Conservation (phyloP, 768 basidiomycete genomes). For the Pholiota conissans region DNA sequence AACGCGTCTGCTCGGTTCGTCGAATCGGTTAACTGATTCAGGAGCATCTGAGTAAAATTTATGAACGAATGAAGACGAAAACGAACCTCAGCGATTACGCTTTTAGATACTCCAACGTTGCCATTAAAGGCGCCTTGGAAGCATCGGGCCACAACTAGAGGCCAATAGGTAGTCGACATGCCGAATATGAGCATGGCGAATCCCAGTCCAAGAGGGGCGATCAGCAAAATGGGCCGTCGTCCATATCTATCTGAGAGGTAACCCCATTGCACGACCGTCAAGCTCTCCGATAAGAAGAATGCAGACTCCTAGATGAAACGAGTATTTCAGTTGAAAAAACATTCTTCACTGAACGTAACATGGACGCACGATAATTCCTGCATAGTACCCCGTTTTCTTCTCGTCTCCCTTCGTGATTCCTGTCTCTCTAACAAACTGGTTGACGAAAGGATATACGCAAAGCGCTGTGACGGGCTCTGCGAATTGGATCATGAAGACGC, state of each 20-base stretch:
- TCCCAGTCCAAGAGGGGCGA: conserved; percentile 40
- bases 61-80: not conserved
- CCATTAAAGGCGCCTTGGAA: conserved; percentile 41
- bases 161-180: conserved; percentile 37
- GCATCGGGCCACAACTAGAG: conserved; percentile 26
- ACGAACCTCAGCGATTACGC: conserved; percentile 44
- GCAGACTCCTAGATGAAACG: conserved; percentile 35
- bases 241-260: conserved; percentile 43
- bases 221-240: conserved; percentile 40
- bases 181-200: conserved; percentile 43
- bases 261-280: conserved; percentile 46
- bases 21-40: conserved; percentile 13
- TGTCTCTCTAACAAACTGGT: conserved; percentile 44
- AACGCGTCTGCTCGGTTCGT: conserved; percentile 40
- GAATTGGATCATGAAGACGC: conserved; percentile 39
- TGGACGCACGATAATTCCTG: conserved; percentile 42
- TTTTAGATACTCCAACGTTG: conserved; percentile 41
- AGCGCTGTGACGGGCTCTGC: conserved; percentile 43
- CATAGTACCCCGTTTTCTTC: conserved; percentile 46
- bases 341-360: not conserved
- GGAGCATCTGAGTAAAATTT: not conserved
- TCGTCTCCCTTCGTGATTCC: conserved; percentile 46
- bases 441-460: conserved; percentile 48
- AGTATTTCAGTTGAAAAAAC: not conserved
- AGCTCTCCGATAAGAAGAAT: conserved; percentile 43